Conservation (phyloP, 2,329 filamentous ascomycete species). For the Ophiostoma perfectum region DNA sequence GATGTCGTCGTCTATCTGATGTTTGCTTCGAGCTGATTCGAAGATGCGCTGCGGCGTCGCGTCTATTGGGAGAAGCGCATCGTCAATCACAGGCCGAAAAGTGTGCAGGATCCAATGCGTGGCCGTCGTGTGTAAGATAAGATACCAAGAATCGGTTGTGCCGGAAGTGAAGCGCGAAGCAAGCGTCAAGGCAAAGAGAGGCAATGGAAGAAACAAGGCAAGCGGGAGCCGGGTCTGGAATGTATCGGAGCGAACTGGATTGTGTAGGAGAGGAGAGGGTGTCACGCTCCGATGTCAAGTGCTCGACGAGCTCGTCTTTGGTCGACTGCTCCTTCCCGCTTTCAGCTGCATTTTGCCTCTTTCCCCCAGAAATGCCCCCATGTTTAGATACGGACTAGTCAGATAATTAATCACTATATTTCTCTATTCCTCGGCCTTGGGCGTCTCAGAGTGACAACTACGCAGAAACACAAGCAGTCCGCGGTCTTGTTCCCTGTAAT, state of each 20-base stretch:
- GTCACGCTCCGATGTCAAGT: not conserved
- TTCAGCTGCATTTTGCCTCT: constrained; percentile 14
- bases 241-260: not conserved
- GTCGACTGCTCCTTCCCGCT: constrained; percentile 14
- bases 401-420: not conserved
- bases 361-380: constrained; percentile 8
- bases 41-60: constrained; percentile 1
- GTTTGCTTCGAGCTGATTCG: not conserved
- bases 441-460: not conserved
- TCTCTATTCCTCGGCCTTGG: constrained; percentile 5
- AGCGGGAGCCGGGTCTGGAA: not conserved
- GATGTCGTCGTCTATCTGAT: not conserved
- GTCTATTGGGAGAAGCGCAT: constrained; percentile 11
- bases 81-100: constrained; percentile 11
- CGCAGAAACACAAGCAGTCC: no score
- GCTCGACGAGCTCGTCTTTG: constrained; percentile 17
- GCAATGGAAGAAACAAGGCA: not conserved
- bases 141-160: not conserved
- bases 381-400: not conserved
- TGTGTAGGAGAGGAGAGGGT: not conserved
- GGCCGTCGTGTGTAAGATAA: not conserved
- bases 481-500: not conserved
- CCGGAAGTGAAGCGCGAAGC: not conserved
- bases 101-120: constrained; percentile 5
- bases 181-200: not conserved